These are phyloP conservation scores for Arthrobotrys entomopaga DNA, from an alignment of 2,329 filamentous ascomycete species.

Conservation along the genomic window DNA sequence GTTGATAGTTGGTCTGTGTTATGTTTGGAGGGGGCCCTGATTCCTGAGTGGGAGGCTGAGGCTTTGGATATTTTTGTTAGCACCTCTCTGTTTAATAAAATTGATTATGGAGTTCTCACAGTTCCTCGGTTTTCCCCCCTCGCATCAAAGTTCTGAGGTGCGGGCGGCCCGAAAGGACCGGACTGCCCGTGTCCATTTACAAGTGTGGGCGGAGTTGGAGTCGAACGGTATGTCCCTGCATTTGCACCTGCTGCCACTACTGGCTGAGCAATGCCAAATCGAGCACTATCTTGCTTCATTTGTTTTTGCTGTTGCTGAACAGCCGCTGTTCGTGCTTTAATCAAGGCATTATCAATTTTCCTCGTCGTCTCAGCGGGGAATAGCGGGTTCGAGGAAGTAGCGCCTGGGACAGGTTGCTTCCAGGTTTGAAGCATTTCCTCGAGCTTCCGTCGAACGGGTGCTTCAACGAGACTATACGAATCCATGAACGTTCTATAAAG, in stretches of 20 bases:
- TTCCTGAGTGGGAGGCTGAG: conserved; percentile 31
- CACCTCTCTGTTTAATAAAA: not conserved
- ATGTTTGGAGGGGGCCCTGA: conserved; percentile 5
- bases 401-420: conserved; percentile 96
- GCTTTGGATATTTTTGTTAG: conserved; percentile 21
- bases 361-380: conserved; percentile 87
- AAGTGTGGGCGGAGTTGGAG: conserved; percentile 57
- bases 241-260: conserved; percentile 27
- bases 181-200: conserved; percentile 42
- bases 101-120: conserved; percentile 7
- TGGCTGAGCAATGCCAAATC: conserved; percentile 38
- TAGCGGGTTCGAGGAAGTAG: conserved; percentile 89
- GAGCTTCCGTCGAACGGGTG: conserved; percentile 84
- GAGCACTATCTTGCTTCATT: conserved; percentile 58
- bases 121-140: conserved; percentile 27
- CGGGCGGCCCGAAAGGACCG: conserved; percentile 33
- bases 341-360: conserved; percentile 91
- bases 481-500: conserved; percentile 97
- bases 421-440: conserved; percentile 98
- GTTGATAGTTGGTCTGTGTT: conserved; percentile 52
- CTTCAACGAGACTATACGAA: conserved; percentile 88
- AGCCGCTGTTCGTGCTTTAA: conserved; percentile 77
- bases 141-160: conserved; percentile 29
- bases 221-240: conserved; percentile 55
- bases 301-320: conserved; percentile 65